phyloP scores from a whole-genome alignment of 495 filamentous ascomycete genomes.

The Melanomma pulvis-pyrius region DNA sequence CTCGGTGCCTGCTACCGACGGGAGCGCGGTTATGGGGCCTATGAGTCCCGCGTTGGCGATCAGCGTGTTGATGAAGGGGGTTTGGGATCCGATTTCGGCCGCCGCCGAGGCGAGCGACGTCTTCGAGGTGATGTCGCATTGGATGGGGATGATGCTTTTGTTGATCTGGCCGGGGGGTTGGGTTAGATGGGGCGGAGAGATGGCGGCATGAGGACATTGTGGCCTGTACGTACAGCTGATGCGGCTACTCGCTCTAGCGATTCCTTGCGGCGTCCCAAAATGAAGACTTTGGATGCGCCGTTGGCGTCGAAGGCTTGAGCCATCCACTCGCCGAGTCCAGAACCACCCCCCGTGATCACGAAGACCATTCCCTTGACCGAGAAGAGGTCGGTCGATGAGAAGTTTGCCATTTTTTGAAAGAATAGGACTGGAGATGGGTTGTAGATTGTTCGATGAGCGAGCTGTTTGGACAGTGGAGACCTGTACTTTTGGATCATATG shows the following conservation, averaged over 20 bases:
- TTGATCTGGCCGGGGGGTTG: background rate
- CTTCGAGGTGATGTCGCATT: background rate
- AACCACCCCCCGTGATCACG: constrained; percentile 64
- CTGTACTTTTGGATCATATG: no score
- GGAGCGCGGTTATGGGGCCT: constrained; percentile 41
- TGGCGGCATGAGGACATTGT: no score
- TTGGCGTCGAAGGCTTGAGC: background rate
- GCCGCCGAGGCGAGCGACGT: background rate
- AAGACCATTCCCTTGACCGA: constrained; percentile 61
- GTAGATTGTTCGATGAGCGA: no score
- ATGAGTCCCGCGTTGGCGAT: constrained; percentile 21
- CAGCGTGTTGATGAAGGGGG: constrained; percentile 1
- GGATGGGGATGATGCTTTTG: background rate
- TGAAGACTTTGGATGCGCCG: constrained; percentile 7
- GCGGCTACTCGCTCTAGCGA: background rate
- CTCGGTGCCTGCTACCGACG: constrained; percentile 38
- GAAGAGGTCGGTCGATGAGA: constrained; percentile 48
- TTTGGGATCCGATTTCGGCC: background rate
- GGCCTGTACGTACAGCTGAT: background rate
- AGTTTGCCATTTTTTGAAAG: constrained; percentile 1
- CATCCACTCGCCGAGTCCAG: constrained; percentile 18
- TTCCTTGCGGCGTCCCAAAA: background rate
- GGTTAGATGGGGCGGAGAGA: background rate
- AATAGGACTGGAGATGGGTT: no score
- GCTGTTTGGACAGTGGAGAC: no score